phyloP scores from a whole-genome alignment of 805 yeast genomes.

The Kockiozyma suomiensis region DNA sequence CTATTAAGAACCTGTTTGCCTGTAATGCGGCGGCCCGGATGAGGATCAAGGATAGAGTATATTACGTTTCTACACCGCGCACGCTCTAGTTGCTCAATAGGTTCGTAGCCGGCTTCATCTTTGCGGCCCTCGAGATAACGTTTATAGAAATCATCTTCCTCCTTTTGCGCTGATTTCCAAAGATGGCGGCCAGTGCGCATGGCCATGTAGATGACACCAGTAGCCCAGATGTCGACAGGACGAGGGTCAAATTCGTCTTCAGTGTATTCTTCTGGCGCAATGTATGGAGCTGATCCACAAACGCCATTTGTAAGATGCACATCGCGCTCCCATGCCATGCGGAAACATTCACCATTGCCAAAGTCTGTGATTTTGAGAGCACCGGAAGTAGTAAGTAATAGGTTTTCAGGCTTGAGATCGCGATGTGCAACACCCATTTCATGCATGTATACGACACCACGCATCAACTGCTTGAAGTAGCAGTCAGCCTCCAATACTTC shows the following conservation, averaged over 20 bases:
- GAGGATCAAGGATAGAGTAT: constrained; percentile 90
- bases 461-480: constrained; percentile 80
- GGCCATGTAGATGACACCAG: constrained; percentile 75
- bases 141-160: constrained; percentile 77
- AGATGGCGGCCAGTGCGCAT: constrained; percentile 91
- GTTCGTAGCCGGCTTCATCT: constrained; percentile 84
- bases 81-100: constrained; percentile 80
- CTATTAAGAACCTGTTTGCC: constrained; percentile 85
- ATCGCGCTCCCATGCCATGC: constrained; percentile 84
- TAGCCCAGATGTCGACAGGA: constrained; percentile 85
- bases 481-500: constrained; percentile 79
- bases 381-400: constrained; percentile 68
- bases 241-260: constrained; percentile 69
- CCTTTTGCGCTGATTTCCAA: constrained; percentile 78
- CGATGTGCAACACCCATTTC: constrained; percentile 92
- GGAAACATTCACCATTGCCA: constrained; percentile 88
- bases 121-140: constrained; percentile 77
- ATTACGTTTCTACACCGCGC: constrained; percentile 91
- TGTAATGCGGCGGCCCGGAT: constrained; percentile 81
- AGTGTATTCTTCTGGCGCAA: constrained; percentile 84
- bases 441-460: constrained; percentile 84
- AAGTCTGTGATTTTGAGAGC: constrained; percentile 76
- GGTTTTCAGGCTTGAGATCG: constrained; percentile 87
- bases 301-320: constrained; percentile 71
- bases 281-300: constrained; percentile 87